phyloP scores from a whole-genome alignment of 2,329 filamentous ascomycete species.

The Trichoderma sp. region DNA sequence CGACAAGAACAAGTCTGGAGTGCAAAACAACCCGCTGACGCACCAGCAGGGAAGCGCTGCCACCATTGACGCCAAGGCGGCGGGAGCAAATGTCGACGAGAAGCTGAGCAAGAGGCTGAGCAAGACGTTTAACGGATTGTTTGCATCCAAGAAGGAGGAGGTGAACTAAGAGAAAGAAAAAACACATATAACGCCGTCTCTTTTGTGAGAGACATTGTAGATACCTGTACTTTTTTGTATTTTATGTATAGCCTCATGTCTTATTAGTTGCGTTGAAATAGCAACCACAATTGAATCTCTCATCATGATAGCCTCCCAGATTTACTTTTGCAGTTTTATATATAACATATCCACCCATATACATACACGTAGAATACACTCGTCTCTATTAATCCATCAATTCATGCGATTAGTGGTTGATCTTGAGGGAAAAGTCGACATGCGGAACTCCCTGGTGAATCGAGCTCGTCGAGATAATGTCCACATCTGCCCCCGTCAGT shows the following conservation, averaged over 20 bases:
- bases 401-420: constrained; percentile 42
- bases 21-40: constrained; percentile 34
- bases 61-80: constrained; percentile 26
- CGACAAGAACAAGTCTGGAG: constrained; percentile 20
- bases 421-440: constrained; percentile 95
- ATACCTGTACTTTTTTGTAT: not conserved
- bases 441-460: constrained; percentile 95
- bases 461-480: constrained; percentile 93
- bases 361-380: constrained; percentile 10
- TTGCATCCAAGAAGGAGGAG: constrained; percentile 5
- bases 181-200: not conserved
- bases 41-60: constrained; percentile 36
- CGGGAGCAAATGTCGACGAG: constrained; percentile 26
- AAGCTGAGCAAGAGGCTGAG: constrained; percentile 6
- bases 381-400: not conserved
- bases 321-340: not conserved
- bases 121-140: not conserved
- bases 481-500: constrained; percentile 63
- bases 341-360: not conserved
- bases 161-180: not conserved
- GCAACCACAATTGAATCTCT: not conserved
- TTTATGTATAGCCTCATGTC: constrained; percentile 10
- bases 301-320: not conserved
- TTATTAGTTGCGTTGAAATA: not conserved
- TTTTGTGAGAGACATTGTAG: not conserved